phyloP scores from a whole-genome alignment of 1,284 basidiomycete genomes.

The Omphalotus olearius region DNA sequence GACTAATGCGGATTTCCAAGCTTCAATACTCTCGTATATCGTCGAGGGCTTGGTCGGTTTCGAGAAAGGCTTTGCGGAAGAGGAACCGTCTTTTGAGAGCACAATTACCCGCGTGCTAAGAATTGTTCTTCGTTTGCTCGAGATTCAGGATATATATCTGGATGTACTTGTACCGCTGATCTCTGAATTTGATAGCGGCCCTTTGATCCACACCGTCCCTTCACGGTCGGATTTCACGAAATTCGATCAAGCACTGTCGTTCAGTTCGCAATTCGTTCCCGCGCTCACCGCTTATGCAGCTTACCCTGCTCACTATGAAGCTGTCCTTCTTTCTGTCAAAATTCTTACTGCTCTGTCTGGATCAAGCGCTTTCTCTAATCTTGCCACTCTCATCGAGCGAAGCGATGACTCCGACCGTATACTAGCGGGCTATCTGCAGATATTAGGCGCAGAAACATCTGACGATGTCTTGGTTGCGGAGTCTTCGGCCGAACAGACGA shows the following conservation, averaged over 20 bases:
- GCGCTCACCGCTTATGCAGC: constrained; percentile 82
- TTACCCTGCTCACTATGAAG: constrained; percentile 67
- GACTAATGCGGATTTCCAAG: constrained; percentile 67
- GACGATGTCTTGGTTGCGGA: constrained; percentile 61
- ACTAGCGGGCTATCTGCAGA: constrained; percentile 70
- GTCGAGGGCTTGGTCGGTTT: constrained; percentile 75
- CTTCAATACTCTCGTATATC: constrained; percentile 72
- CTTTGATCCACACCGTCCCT: constrained; percentile 49
- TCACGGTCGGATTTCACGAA: constrained; percentile 68
- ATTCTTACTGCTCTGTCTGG: constrained; percentile 70
- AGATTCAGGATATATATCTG: constrained; percentile 86
- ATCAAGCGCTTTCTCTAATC: constrained; percentile 55
- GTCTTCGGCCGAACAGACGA: constrained; percentile 52
- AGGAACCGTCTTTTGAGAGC: constrained; percentile 67
- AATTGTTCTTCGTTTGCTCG: constrained; percentile 79
- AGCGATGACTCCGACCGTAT: constrained; percentile 87
- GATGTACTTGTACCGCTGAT: constrained; percentile 85
- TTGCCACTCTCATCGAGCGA: constrained; percentile 80
- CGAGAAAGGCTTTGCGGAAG: constrained; percentile 64
- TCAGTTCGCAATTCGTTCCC: constrained; percentile 73
- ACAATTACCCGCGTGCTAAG: constrained; percentile 81
- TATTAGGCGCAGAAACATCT: constrained; percentile 60
- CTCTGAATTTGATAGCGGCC: constrained; percentile 55
- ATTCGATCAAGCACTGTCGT: constrained; percentile 82
- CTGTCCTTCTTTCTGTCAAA: constrained; percentile 78